phyloP scores from a whole-genome alignment of 2,329 filamentous ascomycete genomes.

The Calonectria henricotiae region DNA sequence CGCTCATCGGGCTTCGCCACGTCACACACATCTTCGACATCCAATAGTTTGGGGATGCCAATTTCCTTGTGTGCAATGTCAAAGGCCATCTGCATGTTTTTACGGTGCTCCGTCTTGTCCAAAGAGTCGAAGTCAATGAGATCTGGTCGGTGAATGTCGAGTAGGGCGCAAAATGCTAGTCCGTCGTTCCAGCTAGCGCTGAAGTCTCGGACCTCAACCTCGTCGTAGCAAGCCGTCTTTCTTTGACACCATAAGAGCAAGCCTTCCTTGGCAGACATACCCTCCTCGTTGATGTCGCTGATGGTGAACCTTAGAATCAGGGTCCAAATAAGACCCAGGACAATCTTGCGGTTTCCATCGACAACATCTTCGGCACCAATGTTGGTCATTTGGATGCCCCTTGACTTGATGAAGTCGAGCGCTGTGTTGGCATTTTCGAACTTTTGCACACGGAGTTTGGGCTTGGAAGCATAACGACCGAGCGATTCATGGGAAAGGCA shows the following conservation, averaged over 20 bases:
- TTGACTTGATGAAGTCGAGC: conserved; percentile 91
- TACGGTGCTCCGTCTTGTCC: conserved; percentile 93
- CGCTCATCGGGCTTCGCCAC: conserved; percentile 96
- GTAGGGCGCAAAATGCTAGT: conserved; percentile 93
- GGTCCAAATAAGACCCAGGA: conserved; percentile 97
- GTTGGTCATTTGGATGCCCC: conserved; percentile 97
- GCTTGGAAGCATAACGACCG: conserved; percentile 95
- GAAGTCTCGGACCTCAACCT: conserved; percentile 96
- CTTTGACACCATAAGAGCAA: conserved; percentile 96
- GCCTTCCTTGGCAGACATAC: conserved; percentile 97
- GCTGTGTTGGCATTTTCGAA: conserved; percentile 99
- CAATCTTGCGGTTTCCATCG: conserved; percentile 97
- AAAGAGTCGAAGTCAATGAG: conserved; percentile 96
- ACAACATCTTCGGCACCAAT: conserved; percentile 99
- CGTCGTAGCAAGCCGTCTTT: conserved; percentile 98
- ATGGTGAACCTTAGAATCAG: conserved; percentile 98
- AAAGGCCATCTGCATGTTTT: conserved; percentile 98
- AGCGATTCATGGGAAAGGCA: conserved; percentile 95
- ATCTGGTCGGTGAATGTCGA: conserved; percentile 97
- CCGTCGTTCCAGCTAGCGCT: conserved; percentile 98
- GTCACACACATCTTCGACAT: conserved; percentile 98
- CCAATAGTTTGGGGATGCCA: conserved; percentile 93
- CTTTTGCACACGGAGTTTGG: conserved; percentile 94
- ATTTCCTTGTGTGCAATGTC: conserved; percentile 97
- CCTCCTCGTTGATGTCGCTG: conserved; percentile 98